A percentile compares a stretch with the other conserved stretches of the same genome.
Evolutionary conservation across 306 rosid genomes (phyloP).

Genomic region (Ochetophila trinervis): DNA sequence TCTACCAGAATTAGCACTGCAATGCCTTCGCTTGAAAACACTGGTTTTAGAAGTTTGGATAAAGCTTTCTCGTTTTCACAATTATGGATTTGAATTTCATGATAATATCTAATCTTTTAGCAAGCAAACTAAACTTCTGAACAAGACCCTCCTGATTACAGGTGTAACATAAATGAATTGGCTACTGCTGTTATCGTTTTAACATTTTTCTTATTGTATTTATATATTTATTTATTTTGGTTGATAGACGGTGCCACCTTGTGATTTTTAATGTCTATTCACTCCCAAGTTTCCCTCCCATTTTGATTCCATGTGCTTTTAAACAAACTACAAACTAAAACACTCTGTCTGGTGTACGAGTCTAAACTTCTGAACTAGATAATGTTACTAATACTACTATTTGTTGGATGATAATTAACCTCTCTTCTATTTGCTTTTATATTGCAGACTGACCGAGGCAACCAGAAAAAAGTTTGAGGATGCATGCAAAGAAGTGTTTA

Average conservation of each 20-base stretch:
- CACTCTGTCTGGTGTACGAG: too few relatives aligned
- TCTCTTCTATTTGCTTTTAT: neutral
- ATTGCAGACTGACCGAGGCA: constrained; percentile 22
- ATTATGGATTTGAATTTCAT: neutral
- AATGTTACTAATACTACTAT: neutral
- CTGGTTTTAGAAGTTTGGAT: neutral
- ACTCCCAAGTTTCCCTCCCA: too few relatives aligned
- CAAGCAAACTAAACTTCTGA: too few relatives aligned
- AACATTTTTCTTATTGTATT: neutral
- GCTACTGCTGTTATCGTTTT: neutral
- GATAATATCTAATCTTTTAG: neutral
- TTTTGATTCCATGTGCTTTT: too few relatives aligned
- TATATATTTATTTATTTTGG: neutral
- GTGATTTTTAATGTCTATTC: too few relatives aligned
- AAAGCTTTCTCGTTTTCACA: neutral
- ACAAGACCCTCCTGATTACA: constrained; percentile 35
- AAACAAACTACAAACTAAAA: too few relatives aligned
- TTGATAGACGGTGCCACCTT: neutral
- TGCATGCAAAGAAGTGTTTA: neutral
- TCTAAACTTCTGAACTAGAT: too few relatives aligned
- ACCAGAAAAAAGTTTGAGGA: neutral
- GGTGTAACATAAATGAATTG: constrained; percentile 27
- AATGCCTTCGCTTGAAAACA: too few relatives aligned
- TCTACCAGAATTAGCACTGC: too few relatives aligned
- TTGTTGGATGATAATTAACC: neutral